Percentiles rank a stretch among this genome's conserved stretches.
Conservation (phyloP, 1,284 basidiomycete species). For the Irpex rosettiformis region DNA sequence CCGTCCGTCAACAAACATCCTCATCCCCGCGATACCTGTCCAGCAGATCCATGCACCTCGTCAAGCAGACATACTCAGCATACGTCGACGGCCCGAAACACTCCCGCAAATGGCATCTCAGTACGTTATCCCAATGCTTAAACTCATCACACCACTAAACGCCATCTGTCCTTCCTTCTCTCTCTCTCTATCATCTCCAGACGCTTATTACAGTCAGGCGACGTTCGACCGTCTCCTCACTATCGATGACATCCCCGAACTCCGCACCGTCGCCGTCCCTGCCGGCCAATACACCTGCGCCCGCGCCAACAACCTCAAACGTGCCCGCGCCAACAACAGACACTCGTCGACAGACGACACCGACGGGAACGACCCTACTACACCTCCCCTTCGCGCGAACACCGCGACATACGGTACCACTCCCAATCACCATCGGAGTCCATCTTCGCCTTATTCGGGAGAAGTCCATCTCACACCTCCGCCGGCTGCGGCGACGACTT, state of each 20-base stretch:
- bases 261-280: constrained; percentile 53
- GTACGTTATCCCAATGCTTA: constrained; percentile 28
- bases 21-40: no score
- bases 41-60: constrained; percentile 29
- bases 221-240: constrained; percentile 52
- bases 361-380: neutral
- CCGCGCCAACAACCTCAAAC: constrained; percentile 46
- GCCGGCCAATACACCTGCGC: constrained; percentile 61
- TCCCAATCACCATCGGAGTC: neutral
- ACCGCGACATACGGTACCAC: neutral
- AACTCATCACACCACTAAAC: no score
- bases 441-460: neutral
- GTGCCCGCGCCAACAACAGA: constrained; percentile 10
- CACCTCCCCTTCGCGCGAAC: neutral
- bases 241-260: constrained; percentile 53
- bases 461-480: constrained; percentile 5
- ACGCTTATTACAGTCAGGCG: constrained; percentile 39
- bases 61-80: constrained; percentile 44
- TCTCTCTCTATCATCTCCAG: constrained; percentile 22
- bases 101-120: constrained; percentile 40
- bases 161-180: no score
- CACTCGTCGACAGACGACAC: neutral
- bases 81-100: constrained; percentile 33
- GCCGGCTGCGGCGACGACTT: no score
- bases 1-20: no score